Conservation (phyloP, 1,284 basidiomycete species). For the Cryptococcus amylolentus region DNA sequence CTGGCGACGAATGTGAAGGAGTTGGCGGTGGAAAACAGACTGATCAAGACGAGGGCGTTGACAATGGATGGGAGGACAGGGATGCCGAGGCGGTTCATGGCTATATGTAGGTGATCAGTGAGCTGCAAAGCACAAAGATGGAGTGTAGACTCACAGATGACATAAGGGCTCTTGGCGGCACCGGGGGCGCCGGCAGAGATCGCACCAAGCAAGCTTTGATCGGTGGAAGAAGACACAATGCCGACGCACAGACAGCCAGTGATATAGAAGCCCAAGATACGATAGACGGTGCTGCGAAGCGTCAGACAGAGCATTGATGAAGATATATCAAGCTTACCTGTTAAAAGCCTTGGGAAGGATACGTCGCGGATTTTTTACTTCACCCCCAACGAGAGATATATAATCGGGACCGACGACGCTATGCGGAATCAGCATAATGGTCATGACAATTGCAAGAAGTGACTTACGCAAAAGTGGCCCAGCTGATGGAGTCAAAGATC, state of each 20-base stretch:
- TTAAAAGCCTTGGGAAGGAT: constrained; percentile 43
- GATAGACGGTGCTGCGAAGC: constrained; percentile 22
- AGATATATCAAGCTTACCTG: background rate
- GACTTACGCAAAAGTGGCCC: constrained; percentile 35
- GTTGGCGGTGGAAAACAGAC: constrained; percentile 21
- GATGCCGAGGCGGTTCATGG: constrained; percentile 44
- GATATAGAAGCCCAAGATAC: constrained; percentile 39
- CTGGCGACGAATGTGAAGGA: constrained; percentile 20
- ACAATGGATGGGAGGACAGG: constrained; percentile 43
- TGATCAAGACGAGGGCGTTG: constrained; percentile 31
- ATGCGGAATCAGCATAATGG: background rate
- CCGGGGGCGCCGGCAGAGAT: constrained; percentile 24
- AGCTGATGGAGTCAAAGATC: constrained; percentile 31
- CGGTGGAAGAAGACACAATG: constrained; percentile 20
- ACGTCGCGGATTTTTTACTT: constrained; percentile 31
- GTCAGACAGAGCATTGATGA: no score
- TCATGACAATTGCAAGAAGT: background rate
- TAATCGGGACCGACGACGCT: constrained; percentile 32
- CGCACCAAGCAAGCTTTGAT: constrained; percentile 21
- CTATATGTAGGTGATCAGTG: constrained; percentile 6
- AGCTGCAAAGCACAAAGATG: constrained; percentile 2
- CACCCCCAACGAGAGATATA: constrained; percentile 28
- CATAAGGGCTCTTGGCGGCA: constrained; percentile 27
- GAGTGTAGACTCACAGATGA: constrained; percentile 26
- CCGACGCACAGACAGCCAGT: constrained; percentile 35